phyloP scores from a whole-genome alignment of 306 rosid species.

The Quercus engelmannii region DNA sequence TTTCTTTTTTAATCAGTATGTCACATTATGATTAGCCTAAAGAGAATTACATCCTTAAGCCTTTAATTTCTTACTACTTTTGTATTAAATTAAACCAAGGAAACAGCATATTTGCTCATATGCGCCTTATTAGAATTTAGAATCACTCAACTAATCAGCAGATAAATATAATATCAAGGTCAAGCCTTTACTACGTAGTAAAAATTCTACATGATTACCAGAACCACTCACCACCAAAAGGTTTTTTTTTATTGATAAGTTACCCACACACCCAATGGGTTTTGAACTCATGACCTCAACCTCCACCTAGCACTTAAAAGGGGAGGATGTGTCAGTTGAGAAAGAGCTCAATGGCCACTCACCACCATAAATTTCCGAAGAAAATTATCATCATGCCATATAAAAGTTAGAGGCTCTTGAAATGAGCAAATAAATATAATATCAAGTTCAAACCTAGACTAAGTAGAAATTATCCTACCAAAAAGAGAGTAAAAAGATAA shows the following conservation, averaged over 20 bases:
- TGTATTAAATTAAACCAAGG: background rate
- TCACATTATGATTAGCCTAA: background rate
- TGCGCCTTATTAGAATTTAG: too few relatives aligned
- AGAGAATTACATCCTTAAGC: background rate
- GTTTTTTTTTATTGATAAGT: too few relatives aligned
- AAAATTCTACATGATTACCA: background rate
- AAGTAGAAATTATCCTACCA: background rate
- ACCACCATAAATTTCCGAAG: background rate
- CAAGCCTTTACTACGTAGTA: too few relatives aligned
- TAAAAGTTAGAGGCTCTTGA: background rate
- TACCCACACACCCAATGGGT: too few relatives aligned
- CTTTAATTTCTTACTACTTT: background rate
- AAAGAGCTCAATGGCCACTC: too few relatives aligned
- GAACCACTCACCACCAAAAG: background rate
- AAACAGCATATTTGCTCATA: background rate
- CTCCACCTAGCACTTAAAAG: too few relatives aligned
- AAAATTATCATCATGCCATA: background rate
- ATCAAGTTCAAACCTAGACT: background rate
- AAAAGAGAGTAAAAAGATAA: background rate
- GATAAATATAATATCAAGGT: too few relatives aligned
- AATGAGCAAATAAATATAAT: background rate
- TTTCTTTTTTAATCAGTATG: too few relatives aligned
- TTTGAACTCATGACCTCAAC: too few relatives aligned
- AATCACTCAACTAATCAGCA: too few relatives aligned
- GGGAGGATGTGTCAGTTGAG: too few relatives aligned